Percentiles rank a stretch among this genome's conserved stretches.
These are phyloP conservation scores for Wickerhamiella infanticola DNA, from an alignment of 1,139 yeast genomes.

Conservation along the genomic window DNA sequence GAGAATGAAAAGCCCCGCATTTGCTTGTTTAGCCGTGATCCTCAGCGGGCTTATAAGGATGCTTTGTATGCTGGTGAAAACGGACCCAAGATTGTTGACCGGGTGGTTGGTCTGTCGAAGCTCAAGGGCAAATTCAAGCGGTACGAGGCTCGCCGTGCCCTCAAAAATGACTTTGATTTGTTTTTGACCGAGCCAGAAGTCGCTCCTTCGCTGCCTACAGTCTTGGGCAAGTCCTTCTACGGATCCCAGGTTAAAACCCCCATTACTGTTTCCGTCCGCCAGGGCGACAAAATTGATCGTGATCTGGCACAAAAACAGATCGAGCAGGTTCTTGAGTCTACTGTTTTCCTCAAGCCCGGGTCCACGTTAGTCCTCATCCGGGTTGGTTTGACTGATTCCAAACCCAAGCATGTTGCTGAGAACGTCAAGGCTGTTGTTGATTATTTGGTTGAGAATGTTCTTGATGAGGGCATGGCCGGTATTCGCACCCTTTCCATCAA, in stretches of 20 bases:
- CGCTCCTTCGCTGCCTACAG: constrained; percentile 62
- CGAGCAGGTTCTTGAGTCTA: constrained; percentile 39
- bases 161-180: constrained; percentile 34
- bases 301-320: constrained; percentile 45
- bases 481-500: constrained; percentile 57
- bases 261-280: constrained; percentile 41
- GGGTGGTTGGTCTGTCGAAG: constrained; percentile 29
- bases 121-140: constrained; percentile 31
- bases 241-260: constrained; percentile 43
- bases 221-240: constrained; percentile 69
- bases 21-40: constrained; percentile 64
- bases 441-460: constrained; percentile 29
- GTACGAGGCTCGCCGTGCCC: constrained; percentile 28
- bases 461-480: constrained; percentile 27
- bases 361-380: constrained; percentile 54
- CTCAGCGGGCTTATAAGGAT: constrained; percentile 42
- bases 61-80: constrained; percentile 44
- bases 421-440: constrained; percentile 45
- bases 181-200: constrained; percentile 76
- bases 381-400: constrained; percentile 42
- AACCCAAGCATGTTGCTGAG: constrained; percentile 28
- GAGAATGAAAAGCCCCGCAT: constrained; percentile 29
- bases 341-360: constrained; percentile 56
- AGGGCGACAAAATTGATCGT: constrained; percentile 17
- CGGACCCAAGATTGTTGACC: constrained; percentile 20